Conservation (phyloP, 768 basidiomycete species). For the Rhizopogon vinicolor region DNA sequence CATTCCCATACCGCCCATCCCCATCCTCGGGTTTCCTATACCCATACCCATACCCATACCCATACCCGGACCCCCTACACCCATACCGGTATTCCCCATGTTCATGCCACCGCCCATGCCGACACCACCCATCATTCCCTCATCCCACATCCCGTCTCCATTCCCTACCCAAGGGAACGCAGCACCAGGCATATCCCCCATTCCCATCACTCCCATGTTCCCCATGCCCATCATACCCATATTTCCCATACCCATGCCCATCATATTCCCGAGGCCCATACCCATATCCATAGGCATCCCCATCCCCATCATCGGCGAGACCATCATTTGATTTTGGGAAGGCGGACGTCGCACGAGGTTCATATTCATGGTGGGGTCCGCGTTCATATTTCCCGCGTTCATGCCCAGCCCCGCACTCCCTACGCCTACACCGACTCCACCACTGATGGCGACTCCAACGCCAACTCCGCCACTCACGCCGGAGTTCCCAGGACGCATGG, state of each 20-base stretch:
- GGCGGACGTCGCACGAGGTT: slow-evolving; percentile 1
- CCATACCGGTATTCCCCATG: slow-evolving; percentile 18
- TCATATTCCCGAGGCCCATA: slow-evolving; percentile 34
- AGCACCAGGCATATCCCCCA: slow-evolving; percentile 26
- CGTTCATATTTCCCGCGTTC: slow-evolving; percentile 1
- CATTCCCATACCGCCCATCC: slow-evolving; percentile 36
- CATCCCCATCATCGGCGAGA: slow-evolving; percentile 40
- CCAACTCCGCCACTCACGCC: slow-evolving; percentile 22
- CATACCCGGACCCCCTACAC: slow-evolving; percentile 22
- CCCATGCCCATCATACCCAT: slow-evolving; percentile 34
- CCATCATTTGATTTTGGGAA: slow-evolving; percentile 24
- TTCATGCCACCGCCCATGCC: slow-evolving; percentile 19
- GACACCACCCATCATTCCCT: slow-evolving; percentile 39
- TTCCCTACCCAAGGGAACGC: slow-evolving; percentile 30
- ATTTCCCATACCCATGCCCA: slow-evolving; percentile 33
- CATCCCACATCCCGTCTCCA: slow-evolving; percentile 34
- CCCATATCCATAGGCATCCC: slow-evolving; percentile 31
- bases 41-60: slow-evolving; percentile 28
- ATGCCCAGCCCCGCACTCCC: slow-evolving; percentile 4
- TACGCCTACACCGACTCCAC: slow-evolving; percentile 16
- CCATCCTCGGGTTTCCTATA: slow-evolving; percentile 27
- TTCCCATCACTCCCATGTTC: slow-evolving; percentile 31
- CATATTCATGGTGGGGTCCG: slow-evolving; percentile 10
- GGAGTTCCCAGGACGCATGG: slow-evolving; percentile 41
- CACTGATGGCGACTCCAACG: slow-evolving; percentile 16